Evolutionary conservation across 140 eudicot species (phyloP), one percentile per base, ranked within the genome.

Genomic region (Flaveria floridana): DNA sequence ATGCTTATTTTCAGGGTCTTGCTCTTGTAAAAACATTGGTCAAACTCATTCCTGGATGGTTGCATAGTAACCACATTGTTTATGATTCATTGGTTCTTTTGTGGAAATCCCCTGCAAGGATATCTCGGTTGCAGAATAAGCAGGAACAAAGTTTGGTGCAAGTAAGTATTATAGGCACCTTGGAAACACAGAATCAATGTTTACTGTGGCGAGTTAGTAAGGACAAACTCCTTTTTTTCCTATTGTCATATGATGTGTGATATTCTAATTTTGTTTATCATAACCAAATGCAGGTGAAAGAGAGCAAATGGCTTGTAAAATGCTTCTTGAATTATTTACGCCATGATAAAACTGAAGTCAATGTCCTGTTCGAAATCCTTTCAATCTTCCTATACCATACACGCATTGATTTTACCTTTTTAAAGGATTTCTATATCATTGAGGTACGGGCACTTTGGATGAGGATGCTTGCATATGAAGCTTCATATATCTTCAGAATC

Each of bases 301-400:
- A 95, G 84, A 95, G 97, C 92, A 95, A 95, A 77, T 95, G 99
- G 99, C 92, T 95, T 69, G 95, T 95, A 76, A 95, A 95, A 81
- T 95, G 99, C 87, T 95, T 91, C 76, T 87, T 95, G 78, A 95
- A 95, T 80, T 95, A 95, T 82, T 66, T 95, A 75, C 89, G 99
- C 58, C 96, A 95, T 87, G 99, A 95, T 78, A 88, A 79, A 82
- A 75, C 82, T 64, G 99, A 95, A 88, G 96, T 91, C 78, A 84
- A 89, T 84, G 96, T 95, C 67, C 88, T 95, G 64, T 95, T 95
- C 73, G 97, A 95, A 78, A 87, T 91, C 55, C 92, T 91, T 20
- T 88, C 96, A 75, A 95, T 95, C 83, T 95, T 95, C 82, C 83
- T 95, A 73, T 78, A 76, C 77, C 99, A 86, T 72, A 83, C 99